Base-by-base conservation (phyloP, 116 monocot species). In the Dioscorea cayenensis region DNA sequence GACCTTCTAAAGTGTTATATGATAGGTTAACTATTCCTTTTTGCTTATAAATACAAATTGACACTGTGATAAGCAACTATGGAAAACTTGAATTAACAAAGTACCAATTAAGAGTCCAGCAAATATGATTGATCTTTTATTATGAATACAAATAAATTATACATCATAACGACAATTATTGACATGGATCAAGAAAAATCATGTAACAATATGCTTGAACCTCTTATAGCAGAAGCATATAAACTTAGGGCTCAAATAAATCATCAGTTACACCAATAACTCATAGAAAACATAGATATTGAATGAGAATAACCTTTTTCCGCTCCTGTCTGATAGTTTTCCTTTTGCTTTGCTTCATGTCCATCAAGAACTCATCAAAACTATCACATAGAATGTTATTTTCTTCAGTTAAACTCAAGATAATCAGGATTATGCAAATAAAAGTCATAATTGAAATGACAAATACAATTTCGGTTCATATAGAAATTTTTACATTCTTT, bases 341-440 rank as follows among this genome's bases (percentile, higher is more conserved):
- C 61, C 96, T 78, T 71, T 93, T 97, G 70, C 78, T 88, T 81
- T 92, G 93, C 76, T 88, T 97, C 88, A 97, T 81, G 81, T 97
- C 97, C 97, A 90, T 92, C 81, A 97, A 83, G 79, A 97, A 97
- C 35, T 97, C 97, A 74, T 97, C 90, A 78, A 97, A 97, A 75
- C 97, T 97, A 71, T 32, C 27, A 16, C 51, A 64, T 0, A 74
- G 69, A 77, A 74, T 21, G 37, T 6, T 61, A 32, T 25, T 71
- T 22, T 55, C 19, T 17, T 66, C 28, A 65, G 35, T 65, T 32
- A 25, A 12, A 28, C 4, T 36, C 65, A 32, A 36, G 50, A 65
- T 65, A 16, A n/a, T 55, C 43, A 43, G 43, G 43, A 43, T 19
- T 55, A 55, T 55, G 0, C 16, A 18, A 55, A 55, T 19, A 18